phyloP scores from a whole-genome alignment of 106 monocot genomes.

The Dendrobium huoshanense region DNA sequence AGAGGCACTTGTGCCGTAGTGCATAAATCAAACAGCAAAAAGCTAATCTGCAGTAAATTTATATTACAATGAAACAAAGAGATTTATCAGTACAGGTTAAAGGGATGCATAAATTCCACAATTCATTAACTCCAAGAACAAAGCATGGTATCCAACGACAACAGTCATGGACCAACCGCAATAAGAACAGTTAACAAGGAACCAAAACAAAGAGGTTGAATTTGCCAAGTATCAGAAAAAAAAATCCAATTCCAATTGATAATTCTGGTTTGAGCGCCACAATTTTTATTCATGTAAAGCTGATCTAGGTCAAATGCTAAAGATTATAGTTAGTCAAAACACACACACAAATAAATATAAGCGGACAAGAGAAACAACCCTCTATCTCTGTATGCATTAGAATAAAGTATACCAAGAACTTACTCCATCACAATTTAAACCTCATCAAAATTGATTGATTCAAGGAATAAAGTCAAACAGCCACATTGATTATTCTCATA shows the following conservation, averaged over 20 bases:
- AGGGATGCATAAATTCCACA: neutral
- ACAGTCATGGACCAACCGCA: neutral
- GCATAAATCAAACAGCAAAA: neutral
- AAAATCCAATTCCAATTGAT: neutral
- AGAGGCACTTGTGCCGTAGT: neutral
- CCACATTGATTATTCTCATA: neutral
- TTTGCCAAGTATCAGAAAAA: neutral
- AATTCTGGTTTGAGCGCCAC: neutral
- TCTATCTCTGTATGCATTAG: neutral
- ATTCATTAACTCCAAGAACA: neutral
- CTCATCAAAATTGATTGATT: neutral
- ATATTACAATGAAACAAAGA: neutral
- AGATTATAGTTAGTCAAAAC: neutral
- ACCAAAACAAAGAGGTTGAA: neutral
- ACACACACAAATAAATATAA: neutral
- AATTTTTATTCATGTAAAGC: neutral
- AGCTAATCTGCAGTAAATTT: neutral
- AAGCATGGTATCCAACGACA: neutral
- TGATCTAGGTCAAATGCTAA: neutral
- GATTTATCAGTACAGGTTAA: neutral
- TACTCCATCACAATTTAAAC: neutral
- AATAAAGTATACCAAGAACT: neutral
- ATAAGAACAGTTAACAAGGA: neutral
- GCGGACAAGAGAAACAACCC: neutral
- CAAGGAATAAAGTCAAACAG: neutral